Evolutionary conservation across 2,329 filamentous ascomycete species (phyloP).

Genomic region (Diaporthe caulivora): DNA sequence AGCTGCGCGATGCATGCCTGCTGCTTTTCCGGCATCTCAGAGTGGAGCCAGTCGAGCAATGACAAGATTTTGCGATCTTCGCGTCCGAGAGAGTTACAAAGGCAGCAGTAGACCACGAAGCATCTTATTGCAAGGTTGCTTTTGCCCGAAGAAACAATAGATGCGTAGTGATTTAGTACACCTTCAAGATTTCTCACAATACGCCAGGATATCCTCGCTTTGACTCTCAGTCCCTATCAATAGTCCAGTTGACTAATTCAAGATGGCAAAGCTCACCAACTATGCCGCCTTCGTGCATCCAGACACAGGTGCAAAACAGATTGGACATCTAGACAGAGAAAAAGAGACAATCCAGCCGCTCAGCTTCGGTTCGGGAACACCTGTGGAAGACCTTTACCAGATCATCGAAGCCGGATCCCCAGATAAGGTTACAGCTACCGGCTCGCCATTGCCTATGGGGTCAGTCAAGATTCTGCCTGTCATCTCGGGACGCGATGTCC

Average conservation of each 20-base stretch:
- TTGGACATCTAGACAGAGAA: background rate
- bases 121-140: background rate
- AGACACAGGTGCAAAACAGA: background rate
- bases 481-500: background rate
- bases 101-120: background rate
- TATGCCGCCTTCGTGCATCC: constrained; percentile 1
- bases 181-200: background rate
- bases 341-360: background rate
- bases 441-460: background rate
- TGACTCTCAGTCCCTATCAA: background rate
- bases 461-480: constrained; percentile 5
- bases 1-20: background rate
- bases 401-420: background rate
- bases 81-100: background rate
- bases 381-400: background rate
- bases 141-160: background rate
- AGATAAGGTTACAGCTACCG: background rate
- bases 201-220: background rate
- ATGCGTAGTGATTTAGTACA: background rate
- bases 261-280: background rate
- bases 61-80: constrained; percentile 4
- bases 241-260: background rate
- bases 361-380: background rate
- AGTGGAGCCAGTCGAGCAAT: constrained; percentile 9
- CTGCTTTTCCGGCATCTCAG: background rate